Evolutionary conservation across 2,329 filamentous ascomycete species (phyloP), one percentile per base, ranked within the genome.

Genomic region (Metarhizium humberi): DNA sequence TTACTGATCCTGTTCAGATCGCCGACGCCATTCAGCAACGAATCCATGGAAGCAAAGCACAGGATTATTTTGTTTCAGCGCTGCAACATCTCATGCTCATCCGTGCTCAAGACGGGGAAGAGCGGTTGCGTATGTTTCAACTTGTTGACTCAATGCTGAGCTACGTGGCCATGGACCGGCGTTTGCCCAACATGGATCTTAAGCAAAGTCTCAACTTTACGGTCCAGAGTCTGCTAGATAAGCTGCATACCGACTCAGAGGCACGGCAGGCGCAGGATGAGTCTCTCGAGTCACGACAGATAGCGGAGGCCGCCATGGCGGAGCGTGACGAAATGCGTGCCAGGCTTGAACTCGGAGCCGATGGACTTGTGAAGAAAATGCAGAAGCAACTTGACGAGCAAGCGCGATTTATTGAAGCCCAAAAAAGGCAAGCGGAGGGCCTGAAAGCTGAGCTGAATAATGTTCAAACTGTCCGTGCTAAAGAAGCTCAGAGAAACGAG

Each of bases 161-260:
- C 71, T 97, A 97, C 71, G 92, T 99, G 59, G 92, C 92, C 64
- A 99, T 99, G 92, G 94, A 99, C 71, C 84, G 94, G 66, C 82
- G 94, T 60, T 73, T 97, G 60, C 94, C 94, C 43, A 92, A 99
- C 71, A 92, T 97, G 85, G 94, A 99, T 69, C 81, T 99, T 57
- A 96, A 96, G 75, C 92, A 97, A 71, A 95, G 91, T 67, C 81
- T 99, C 61, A 96, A 95, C 70, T 97, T 97, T 66, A 96, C 92
- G 0, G 94, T 99, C 10, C 94, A 97, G 73, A 95, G 84, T 70
- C 78, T 99, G 62, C 78, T 99, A 59, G 94, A 97, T 74, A 95
- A 95, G 73, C 78, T 99, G 53, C 94, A 97, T 68, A 97, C 94
- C 2, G 94, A 99, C 72, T 92, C 90, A 0, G 94, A 99, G 72